Base-by-base conservation (phyloP, 352 stramenopile genomes). In the Salisapilia sapeloensis region DNA sequence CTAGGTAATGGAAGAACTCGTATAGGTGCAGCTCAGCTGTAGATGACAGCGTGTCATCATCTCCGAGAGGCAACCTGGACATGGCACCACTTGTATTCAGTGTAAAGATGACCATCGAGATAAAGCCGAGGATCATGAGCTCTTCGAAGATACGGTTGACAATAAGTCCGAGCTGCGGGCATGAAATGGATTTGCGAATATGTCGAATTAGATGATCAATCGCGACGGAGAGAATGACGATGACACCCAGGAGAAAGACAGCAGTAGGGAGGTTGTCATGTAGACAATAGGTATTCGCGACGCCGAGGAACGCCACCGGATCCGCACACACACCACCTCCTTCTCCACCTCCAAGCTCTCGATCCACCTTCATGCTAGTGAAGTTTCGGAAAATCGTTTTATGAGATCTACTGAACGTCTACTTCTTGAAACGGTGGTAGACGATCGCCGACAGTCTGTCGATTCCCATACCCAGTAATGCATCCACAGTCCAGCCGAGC, bases 1-100 rank as follows among this genome's bases (percentile, higher is more conserved):
- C 69, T 19, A 91, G 64, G 36, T 91, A 91, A 59, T 91, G 75
- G 56, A 91, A 91, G 35, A 91, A 87, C 46, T 91, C 75, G 53
- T 84, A 82, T 35, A 91, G 81, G 40, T 87, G 75, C 10, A 91
- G 67, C 34, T 79, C 62, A 35, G 84, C 65, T 1, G 49, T 50
- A 4, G 39, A 33, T 2, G 65, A 63, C 24, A 91, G 57, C 0
- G 54, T 25, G 28, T 67, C 47, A 14, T 56, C 46, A 16, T 59
- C 48, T 4, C 24, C 42, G 5, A 84, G 55, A 26, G 64, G 49
- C 17, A 72, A 42, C 15, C 48, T 35, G 32, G 57, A 48, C 36
- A 87, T 52, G 16, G 69, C 50, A 7, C 71, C 75, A 30, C 63
- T 85, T 7, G 71, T 84, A 52, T 91, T 86, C 48, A 87, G 58